These are phyloP conservation scores for Apiotrichum domesticum DNA, from an alignment of 1,284 basidiomycete species.

Conservation along the genomic window DNA sequence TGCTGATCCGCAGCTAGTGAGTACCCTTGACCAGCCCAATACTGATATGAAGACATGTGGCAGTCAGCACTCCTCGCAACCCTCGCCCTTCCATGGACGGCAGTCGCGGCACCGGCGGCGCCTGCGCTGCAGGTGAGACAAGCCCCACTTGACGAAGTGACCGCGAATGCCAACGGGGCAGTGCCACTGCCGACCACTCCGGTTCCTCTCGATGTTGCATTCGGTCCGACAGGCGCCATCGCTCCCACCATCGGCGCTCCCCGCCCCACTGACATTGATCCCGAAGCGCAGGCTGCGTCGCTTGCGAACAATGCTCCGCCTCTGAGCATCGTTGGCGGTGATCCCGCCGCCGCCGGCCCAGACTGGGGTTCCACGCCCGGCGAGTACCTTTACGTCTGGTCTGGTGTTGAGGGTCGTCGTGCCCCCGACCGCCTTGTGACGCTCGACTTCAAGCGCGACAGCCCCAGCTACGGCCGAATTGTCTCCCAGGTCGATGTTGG, in stretches of 20 bases:
- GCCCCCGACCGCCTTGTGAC: conserved; percentile 13
- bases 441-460: conserved; percentile 12
- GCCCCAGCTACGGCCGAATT: conserved; percentile 8
- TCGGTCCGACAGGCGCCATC: not conserved
- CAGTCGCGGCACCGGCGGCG: not conserved
- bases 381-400: conserved; percentile 17
- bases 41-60: not conserved
- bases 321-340: not conserved
- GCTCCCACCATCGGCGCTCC: not conserved
- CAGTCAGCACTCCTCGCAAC: not conserved
- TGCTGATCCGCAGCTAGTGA: not conserved
- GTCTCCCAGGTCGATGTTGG: conserved; percentile 6
- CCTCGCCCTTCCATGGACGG: not conserved
- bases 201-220: not conserved
- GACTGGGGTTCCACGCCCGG: not conserved
- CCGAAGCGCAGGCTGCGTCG: not conserved
- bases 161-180: not conserved
- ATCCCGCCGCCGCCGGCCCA: not conserved
- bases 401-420: conserved; percentile 9
- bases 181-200: not conserved
- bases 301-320: not conserved
- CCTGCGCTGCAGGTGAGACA: not conserved
- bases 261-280: not conserved
- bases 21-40: not conserved
- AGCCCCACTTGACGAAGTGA: not conserved